These are phyloP conservation scores for Trichophyton simii DNA, from an alignment of 2,329 filamentous ascomycete genomes.

Conservation along the genomic window DNA sequence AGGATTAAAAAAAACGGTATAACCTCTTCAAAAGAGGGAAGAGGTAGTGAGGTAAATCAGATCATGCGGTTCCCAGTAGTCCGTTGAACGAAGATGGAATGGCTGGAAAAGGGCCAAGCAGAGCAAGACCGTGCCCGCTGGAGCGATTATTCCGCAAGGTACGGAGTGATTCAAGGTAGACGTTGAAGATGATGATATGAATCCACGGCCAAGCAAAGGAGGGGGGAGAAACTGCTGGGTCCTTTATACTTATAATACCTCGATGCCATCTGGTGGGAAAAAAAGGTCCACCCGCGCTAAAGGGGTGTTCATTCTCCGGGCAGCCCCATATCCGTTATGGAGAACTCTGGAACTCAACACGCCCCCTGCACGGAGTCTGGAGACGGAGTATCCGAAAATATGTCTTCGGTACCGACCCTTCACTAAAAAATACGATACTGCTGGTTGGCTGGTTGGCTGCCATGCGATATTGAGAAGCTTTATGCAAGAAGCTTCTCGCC, in stretches of 20 bases:
- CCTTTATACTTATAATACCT: neutral
- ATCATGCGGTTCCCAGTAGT: neutral
- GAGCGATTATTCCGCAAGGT: neutral
- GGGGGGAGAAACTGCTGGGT: neutral
- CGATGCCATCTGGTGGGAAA: no score
- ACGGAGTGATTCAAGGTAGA: neutral
- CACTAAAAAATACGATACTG: neutral
- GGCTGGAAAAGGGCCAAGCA: neutral
- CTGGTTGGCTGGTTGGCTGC: neutral
- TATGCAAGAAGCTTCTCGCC: neutral
- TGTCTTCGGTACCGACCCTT: neutral
- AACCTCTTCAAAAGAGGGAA: neutral
- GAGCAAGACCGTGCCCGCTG: neutral
- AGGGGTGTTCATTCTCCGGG: neutral
- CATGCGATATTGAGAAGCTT: neutral
- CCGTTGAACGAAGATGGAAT: no score
- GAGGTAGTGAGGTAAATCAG: neutral
- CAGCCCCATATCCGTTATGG: neutral
- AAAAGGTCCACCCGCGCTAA: neutral
- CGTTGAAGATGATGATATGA: no score
- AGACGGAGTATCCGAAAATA: neutral
- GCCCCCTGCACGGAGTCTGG: neutral
- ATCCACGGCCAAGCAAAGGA: neutral
- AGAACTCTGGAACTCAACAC: neutral
- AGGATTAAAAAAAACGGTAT: neutral